A percentile compares a stretch with the other conserved stretches of the same genome.
These are phyloP conservation scores for Dryas drummondii DNA, from an alignment of 306 rosid genomes.

Conservation along the genomic window DNA sequence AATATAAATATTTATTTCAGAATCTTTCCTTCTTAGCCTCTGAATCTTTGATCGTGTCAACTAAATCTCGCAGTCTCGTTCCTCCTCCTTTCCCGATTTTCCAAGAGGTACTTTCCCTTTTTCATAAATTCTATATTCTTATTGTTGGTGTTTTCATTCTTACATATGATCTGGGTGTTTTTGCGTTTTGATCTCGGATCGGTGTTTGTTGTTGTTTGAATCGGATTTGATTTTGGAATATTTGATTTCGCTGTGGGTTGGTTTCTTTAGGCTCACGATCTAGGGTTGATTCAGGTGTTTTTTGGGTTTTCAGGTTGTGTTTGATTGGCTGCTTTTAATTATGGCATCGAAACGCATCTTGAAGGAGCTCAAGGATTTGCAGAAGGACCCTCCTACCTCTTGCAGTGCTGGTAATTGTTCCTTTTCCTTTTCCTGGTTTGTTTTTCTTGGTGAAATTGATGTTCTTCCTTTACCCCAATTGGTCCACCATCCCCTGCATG, in stretches of 20 bases:
- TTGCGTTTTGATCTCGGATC: not conserved
- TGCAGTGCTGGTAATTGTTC: slow-evolving; percentile 77
- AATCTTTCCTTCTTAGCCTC: not conserved
- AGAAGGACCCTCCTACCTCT: slow-evolving; percentile 87
- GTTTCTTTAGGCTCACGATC: slow-evolving; percentile 30
- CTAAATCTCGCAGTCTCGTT: not conserved
- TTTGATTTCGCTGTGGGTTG: slow-evolving; percentile 10
- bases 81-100: too few species aligned
- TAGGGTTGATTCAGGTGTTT: slow-evolving; percentile 12
- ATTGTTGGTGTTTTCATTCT: not conserved
- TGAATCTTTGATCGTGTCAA: not conserved
- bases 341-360: slow-evolving; percentile 89
- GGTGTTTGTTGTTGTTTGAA: not conserved
- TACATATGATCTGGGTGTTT: not conserved
- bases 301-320: slow-evolving; percentile 5
- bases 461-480: too few species aligned
- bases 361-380: slow-evolving; percentile 90
- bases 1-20: not conserved
- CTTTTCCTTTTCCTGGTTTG: not conserved
- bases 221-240: slow-evolving; percentile 1
- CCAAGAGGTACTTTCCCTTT: not conserved
- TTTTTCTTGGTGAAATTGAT: too few species aligned
- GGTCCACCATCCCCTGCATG: not conserved
- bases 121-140: not conserved
- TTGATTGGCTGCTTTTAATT: not conserved